phyloP scores from a whole-genome alignment of 2,329 filamentous ascomycete genomes.

The Lasiodiplodia sp. region DNA sequence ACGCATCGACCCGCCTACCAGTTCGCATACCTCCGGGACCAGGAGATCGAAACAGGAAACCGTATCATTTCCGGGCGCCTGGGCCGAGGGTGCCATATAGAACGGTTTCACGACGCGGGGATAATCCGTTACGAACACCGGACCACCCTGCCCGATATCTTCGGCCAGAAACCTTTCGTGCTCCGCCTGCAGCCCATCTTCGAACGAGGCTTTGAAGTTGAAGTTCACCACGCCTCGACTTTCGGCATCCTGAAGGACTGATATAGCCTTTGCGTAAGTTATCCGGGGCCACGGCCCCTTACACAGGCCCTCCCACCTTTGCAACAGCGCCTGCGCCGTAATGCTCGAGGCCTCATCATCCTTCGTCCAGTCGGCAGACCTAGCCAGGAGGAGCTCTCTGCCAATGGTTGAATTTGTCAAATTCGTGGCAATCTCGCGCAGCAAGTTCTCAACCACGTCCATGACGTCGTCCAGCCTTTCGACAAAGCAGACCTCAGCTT shows the following conservation, averaged over 20 bases:
- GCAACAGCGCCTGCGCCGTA: slow-evolving; percentile 61
- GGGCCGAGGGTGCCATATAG: slow-evolving; percentile 71
- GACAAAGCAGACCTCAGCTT: slow-evolving; percentile 85
- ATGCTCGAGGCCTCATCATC: slow-evolving; percentile 44
- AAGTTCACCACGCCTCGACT: slow-evolving; percentile 63
- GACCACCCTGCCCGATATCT: slow-evolving; percentile 66
- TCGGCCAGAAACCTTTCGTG: slow-evolving; percentile 89
- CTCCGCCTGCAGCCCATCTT: slow-evolving; percentile 80
- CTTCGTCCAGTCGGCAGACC: slow-evolving; percentile 48
- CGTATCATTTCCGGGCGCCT: slow-evolving; percentile 53
- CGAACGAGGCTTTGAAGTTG: slow-evolving; percentile 72
- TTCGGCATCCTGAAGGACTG: slow-evolving; percentile 67
- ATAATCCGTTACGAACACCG: slow-evolving; percentile 93
- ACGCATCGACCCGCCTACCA: slow-evolving; percentile 88
- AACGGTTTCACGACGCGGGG: slow-evolving; percentile 91
- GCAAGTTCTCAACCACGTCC: slow-evolving; percentile 79
- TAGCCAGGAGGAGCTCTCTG: slow-evolving; percentile 61
- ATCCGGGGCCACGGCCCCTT: slow-evolving; percentile 83
- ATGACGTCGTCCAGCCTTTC: slow-evolving; percentile 75
- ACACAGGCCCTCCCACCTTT: slow-evolving; percentile 75
- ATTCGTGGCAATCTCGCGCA: slow-evolving; percentile 64
- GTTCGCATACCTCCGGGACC: slow-evolving; percentile 83
- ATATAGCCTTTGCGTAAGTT: slow-evolving; percentile 81
- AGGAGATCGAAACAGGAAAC: slow-evolving; percentile 92
- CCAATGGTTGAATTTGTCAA: slow-evolving; percentile 60